Evolutionary conservation across 116 monocot genomes (phyloP).

Genomic region (Dioscorea cayenensis): DNA sequence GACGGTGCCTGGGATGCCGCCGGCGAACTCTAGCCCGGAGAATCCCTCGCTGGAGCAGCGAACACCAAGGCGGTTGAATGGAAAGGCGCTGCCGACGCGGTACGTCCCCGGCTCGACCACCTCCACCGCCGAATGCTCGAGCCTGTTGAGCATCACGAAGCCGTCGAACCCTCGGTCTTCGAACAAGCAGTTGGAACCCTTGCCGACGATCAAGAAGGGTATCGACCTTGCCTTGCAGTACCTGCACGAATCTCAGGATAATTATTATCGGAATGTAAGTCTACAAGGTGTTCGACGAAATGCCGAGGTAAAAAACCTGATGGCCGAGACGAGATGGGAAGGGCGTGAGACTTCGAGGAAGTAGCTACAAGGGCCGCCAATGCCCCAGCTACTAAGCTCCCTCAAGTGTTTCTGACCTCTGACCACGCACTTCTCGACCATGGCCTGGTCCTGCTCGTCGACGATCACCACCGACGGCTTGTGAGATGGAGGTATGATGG

Average conservation of each 20-base stretch:
- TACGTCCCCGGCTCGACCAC: conserved; percentile 18
- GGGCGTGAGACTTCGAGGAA: conserved; percentile 23
- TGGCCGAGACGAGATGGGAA: conserved; percentile 17
- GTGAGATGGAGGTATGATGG: not conserved
- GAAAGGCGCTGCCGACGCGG: conserved; percentile 32
- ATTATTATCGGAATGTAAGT: not conserved
- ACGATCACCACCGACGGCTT: not conserved
- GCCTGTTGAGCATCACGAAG: conserved; percentile 30
- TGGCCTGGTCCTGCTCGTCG: not conserved
- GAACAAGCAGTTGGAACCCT: conserved; percentile 45
- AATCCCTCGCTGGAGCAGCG: conserved; percentile 28
- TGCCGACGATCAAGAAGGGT: conserved; percentile 25
- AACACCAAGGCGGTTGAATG: conserved; percentile 30
- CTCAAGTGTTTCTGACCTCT: conserved; percentile 19
- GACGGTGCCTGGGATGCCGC: conserved; percentile 40
- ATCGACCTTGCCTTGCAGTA: conserved; percentile 8
- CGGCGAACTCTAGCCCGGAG: conserved; percentile 41
- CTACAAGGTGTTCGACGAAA: not conserved
- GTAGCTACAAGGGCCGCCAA: conserved; percentile 31
- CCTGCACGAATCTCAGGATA: not conserved
- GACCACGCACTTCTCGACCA: conserved; percentile 9
- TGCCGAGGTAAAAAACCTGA: conserved; percentile 11
- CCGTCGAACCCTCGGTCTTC: conserved; percentile 38
- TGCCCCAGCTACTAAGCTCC: conserved; percentile 35
- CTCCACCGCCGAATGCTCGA: conserved; percentile 2